phyloP scores from a whole-genome alignment of 805 yeast species.

The Wickerhamomyces chambardii region DNA sequence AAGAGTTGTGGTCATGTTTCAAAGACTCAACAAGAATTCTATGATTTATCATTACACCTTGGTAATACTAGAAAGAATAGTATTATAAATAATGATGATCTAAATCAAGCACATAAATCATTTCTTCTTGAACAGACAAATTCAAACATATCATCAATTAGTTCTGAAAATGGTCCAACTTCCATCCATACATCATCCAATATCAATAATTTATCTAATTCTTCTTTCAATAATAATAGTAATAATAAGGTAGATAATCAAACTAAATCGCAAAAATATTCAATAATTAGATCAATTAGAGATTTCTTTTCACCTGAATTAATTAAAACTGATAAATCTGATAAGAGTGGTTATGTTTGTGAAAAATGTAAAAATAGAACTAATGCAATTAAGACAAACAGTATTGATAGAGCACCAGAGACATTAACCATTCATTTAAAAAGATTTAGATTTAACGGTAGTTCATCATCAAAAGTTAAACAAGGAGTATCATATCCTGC shows the following conservation, averaged over 20 bases:
- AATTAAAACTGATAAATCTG: slow-evolving; percentile 57
- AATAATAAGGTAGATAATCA: background rate
- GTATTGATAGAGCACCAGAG: slow-evolving; percentile 81
- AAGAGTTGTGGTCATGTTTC: slow-evolving; percentile 74
- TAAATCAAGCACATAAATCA: too few relatives aligned
- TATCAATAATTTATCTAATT: background rate
- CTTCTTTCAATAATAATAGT: background rate
- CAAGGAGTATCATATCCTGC: slow-evolving; percentile 79
- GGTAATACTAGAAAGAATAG: slow-evolving; percentile 16
- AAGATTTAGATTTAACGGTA: slow-evolving; percentile 82
- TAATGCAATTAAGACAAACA: slow-evolving; percentile 65
- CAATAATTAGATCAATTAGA: slow-evolving; percentile 64
- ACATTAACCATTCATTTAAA: slow-evolving; percentile 81
- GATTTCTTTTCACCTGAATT: slow-evolving; percentile 82
- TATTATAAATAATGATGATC: background rate
- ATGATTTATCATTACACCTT: slow-evolving; percentile 81
- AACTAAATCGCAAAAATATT: slow-evolving; percentile 29
- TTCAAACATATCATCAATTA: too few relatives aligned
- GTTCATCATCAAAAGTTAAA: slow-evolving; percentile 74
- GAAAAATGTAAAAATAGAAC: slow-evolving; percentile 76
- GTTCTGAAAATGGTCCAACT: too few relatives aligned
- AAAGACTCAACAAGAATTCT: slow-evolving; percentile 86
- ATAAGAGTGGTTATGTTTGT: slow-evolving; percentile 77
- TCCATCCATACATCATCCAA: background rate
- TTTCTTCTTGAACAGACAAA: too few relatives aligned